Conservation (phyloP, 352 stramenopile genomes). For the Globisporangium middletonii region DNA sequence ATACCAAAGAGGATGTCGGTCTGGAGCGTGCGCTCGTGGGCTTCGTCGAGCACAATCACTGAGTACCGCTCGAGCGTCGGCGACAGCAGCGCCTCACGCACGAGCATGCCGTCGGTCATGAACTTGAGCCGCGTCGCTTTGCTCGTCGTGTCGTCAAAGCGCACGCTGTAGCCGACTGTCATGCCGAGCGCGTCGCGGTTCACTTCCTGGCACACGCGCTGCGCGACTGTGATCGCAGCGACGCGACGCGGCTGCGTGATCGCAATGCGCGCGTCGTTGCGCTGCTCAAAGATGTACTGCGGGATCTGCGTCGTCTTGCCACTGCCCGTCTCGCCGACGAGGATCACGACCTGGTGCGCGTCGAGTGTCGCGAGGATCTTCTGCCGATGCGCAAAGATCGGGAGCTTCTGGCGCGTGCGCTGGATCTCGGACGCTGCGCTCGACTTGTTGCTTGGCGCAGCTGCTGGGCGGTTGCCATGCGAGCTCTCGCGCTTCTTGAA, state of each 20-base stretch:
- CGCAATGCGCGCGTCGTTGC: slow-evolving; percentile 43
- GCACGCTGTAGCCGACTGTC: slow-evolving; percentile 90
- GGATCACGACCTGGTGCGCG: slow-evolving; percentile 73
- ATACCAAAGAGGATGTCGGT: slow-evolving; percentile 91
- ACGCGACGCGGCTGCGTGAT: slow-evolving; percentile 82
- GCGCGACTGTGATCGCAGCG: slow-evolving; percentile 77
- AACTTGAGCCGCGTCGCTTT: slow-evolving; percentile 92
- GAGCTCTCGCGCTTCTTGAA: slow-evolving; percentile 21
- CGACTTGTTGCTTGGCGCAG: slow-evolving; percentile 5
- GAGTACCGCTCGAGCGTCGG: slow-evolving; percentile 74
- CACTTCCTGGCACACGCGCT: slow-evolving; percentile 71
- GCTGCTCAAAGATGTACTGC: slow-evolving; percentile 79
- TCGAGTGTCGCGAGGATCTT: slow-evolving; percentile 61
- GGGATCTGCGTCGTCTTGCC: slow-evolving; percentile 91
- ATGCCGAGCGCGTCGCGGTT: slow-evolving; percentile 40
- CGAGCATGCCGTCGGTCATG: slow-evolving; percentile 89
- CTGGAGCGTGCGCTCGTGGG: slow-evolving; percentile 81
- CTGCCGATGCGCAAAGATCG: slow-evolving; percentile 67
- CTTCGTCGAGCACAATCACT: slow-evolving; percentile 85
- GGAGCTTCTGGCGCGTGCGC: slow-evolving; percentile 52
- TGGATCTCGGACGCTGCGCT: slow-evolving; percentile 34
- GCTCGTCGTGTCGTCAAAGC: slow-evolving; percentile 92
- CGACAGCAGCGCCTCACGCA: slow-evolving; percentile 82
- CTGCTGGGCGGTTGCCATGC: slow-evolving; percentile 1
- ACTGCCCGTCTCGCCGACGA: slow-evolving; percentile 87